Evolutionary conservation across 169 alveolate species (phyloP), one percentile per base, ranked within the genome.

Genomic region (Eimeria tenella): DNA sequence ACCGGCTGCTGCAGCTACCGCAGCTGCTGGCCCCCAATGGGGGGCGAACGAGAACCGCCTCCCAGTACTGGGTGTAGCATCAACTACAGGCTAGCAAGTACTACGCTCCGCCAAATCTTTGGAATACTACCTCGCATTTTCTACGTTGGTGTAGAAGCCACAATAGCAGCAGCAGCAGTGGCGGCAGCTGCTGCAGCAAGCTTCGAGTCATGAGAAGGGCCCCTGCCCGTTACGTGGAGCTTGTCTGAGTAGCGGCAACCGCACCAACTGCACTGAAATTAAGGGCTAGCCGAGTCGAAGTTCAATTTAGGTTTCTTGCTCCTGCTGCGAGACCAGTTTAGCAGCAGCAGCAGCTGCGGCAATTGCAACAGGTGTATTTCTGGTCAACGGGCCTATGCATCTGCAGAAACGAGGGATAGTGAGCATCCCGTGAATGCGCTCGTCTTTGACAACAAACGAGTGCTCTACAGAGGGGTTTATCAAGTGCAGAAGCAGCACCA

Each of bases 11-110:
- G 15, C 56, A 7, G 55, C 82, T 73, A 23, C 50, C 21, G 82
- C 82, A 5, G 82, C 82, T 9, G 53, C 58, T 21, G 53, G 21
- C 19, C 21, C 68, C 19, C 82, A 13, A 17, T 31, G 17, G 8
- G 74, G 74, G 74, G 74, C 74, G 17, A 31, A 31, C 21, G 74
- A 31, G 74, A 65, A 19, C 74, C 74, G 74, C 25, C 74, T 6
- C 74, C 42, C 42, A 65, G 74, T 21, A 19, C 17, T 0, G 23
- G 74, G 74, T 21, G 42, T 65, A 19, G 25, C 23, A 19, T 17
- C 21, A 31, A 10, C 17, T 10, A 10, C 21, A 65, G 5, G 3
- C 25, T 17, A 19, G 74, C 74, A 1, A 31, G 10, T 19, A 21
- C 21, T 65, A 19, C 7, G 21, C 25, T 65, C 21, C 21, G 21